Percentiles rank a stretch among this genome's conserved stretches.
These are phyloP conservation scores for Quillaja saponaria DNA, from an alignment of 306 rosid genomes.

Conservation along the genomic window DNA sequence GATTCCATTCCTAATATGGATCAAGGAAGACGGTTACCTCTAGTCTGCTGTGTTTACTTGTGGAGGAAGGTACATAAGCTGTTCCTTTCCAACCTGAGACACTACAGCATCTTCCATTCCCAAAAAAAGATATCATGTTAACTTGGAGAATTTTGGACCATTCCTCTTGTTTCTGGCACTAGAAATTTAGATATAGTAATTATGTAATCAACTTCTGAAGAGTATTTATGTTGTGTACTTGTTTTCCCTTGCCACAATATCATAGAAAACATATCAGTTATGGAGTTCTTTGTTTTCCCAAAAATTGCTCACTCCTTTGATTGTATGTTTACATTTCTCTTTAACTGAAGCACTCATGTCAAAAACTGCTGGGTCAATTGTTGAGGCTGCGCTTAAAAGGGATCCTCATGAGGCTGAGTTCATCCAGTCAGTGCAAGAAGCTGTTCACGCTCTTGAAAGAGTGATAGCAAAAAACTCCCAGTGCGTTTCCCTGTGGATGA, in stretches of 20 bases:
- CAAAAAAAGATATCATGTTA: conserved; percentile 13
- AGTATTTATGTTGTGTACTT: conserved; percentile 18
- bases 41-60: too few relatives aligned
- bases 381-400: conserved; percentile 89
- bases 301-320: conserved; percentile 30
- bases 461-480: conserved; percentile 91
- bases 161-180: conserved; percentile 15
- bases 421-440: conserved; percentile 84
- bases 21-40: conserved; percentile 13
- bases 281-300: conserved; percentile 9
- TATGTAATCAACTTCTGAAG: conserved; percentile 6
- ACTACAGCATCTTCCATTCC: conserved; percentile 2
- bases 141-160: conserved; percentile 10
- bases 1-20: conserved; percentile 10
- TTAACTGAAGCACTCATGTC: conserved; percentile 77
- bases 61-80: too few relatives aligned
- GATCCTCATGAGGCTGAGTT: conserved; percentile 93
- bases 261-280: conserved; percentile 12
- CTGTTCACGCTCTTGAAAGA: conserved; percentile 90
- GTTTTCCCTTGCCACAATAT: conserved; percentile 6
- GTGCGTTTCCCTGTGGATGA: conserved; percentile 53
- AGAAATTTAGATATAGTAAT: conserved; percentile 26
- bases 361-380: conserved; percentile 90
- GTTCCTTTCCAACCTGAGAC: too few relatives aligned
- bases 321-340: conserved; percentile 40